A percentile compares a stretch with the other conserved stretches of the same genome.
Conservation (phyloP, 306 rosid species). For the Dryas drummondii region DNA sequence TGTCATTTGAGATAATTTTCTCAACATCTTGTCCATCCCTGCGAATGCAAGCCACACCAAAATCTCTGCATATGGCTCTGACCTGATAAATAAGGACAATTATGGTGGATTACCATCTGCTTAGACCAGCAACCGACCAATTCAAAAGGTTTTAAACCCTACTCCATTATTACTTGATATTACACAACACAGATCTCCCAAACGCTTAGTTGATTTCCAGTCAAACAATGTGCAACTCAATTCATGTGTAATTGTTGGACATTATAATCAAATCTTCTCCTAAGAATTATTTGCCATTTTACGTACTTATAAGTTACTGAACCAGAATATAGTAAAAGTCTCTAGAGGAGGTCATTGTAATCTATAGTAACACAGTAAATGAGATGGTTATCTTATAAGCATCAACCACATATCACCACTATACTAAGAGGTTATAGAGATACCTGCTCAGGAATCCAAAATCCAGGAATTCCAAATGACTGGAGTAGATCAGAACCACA, state of each 20-base stretch:
- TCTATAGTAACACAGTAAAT: background rate
- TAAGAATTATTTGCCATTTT: background rate
- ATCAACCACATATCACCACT: background rate
- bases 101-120: background rate
- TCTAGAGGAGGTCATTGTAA: background rate
- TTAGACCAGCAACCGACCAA: background rate
- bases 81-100: conserved; percentile 30
- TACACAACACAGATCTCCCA: background rate
- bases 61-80: conserved; percentile 47
- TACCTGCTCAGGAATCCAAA: conserved; percentile 81
- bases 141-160: conserved; percentile 1
- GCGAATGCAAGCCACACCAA: conserved; percentile 52
- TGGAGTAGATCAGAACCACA: conserved; percentile 95
- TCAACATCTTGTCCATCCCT: conserved; percentile 67
- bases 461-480: conserved; percentile 72
- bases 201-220: background rate
- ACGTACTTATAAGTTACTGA: background rate
- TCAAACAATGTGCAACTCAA: background rate
- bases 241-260: background rate
- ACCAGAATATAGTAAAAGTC: background rate
- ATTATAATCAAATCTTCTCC: background rate
- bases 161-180: background rate
- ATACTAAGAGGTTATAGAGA: background rate
- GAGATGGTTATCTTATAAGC: background rate
- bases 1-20: conserved; percentile 39